A percentile compares a stretch with the other conserved stretches of the same genome.
Conservation (phyloP, 2,329 filamentous ascomycete species). For the Simplicillium aogashimaense region DNA sequence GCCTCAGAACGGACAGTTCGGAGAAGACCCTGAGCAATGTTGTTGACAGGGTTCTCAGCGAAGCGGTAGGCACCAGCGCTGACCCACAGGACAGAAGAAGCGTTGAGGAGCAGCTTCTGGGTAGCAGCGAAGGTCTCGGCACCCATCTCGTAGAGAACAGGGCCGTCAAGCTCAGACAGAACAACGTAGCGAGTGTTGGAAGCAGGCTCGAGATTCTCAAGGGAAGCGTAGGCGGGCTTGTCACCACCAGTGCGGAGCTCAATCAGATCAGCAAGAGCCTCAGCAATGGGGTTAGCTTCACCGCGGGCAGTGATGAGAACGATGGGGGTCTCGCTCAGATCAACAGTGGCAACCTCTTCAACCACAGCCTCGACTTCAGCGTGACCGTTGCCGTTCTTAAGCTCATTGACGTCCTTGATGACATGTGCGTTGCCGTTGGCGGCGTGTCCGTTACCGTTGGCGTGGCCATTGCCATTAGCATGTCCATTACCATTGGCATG, state of each 20-base stretch:
- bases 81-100: slow-evolving; percentile 28
- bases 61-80: slow-evolving; percentile 26
- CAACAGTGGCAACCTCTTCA: slow-evolving; percentile 1
- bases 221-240: slow-evolving; percentile 10
- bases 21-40: slow-evolving; percentile 34
- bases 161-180: slow-evolving; percentile 32
- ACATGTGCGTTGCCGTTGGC: not conserved
- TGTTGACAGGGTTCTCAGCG: slow-evolving; percentile 25
- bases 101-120: slow-evolving; percentile 22
- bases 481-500: not conserved
- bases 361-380: not conserved
- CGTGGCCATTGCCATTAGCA: not conserved
- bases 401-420: not conserved
- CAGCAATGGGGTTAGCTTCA: slow-evolving; percentile 9
- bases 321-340: slow-evolving; percentile 8
- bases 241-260: slow-evolving; percentile 11
- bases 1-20: slow-evolving; percentile 36
- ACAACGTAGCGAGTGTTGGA: slow-evolving; percentile 22
- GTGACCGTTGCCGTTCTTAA: not conserved
- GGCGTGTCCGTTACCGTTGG: slow-evolving; percentile 1
- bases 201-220: slow-evolving; percentile 9
- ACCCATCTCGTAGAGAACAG: slow-evolving; percentile 29
- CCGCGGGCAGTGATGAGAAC: slow-evolving; percentile 15
- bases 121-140: slow-evolving; percentile 24
- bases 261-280: slow-evolving; percentile 11